Evolutionary conservation across 2,329 filamentous ascomycete genomes (phyloP), one percentile per base, ranked within the genome.

Genomic region (Neoarthrinium moseri): DNA sequence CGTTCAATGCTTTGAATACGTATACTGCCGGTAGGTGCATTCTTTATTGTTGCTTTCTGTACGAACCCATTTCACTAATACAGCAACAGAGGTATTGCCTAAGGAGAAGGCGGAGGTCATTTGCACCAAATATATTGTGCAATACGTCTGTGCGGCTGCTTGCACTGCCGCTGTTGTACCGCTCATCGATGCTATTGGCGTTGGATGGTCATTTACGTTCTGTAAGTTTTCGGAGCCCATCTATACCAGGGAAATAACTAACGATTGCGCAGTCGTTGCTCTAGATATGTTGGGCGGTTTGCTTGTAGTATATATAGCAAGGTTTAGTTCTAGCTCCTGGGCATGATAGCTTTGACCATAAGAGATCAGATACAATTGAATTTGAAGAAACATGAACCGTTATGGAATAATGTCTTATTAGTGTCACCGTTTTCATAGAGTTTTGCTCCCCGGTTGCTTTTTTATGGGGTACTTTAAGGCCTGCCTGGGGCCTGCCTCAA

Each of bases 101-200:
- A 21, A 29, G 6, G 34, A 44, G 10, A 44, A 35, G 34, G 45
- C 13, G 10, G 57, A 60, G 35, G 56, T 59, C 12, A 59, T 65
- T n/a, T 53, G 52, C 7, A 54, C 54, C 7, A 65, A 65, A 46
- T 65, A 64, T 30, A 35, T 61, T n/a, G 45, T 65, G 10, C 62
- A 65, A 50, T 64, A 63, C 39, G 45, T 49, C 5, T 61, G 57
- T 43, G 44, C 50, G 2, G 61, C 62, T 7, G 49, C 44, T 5
- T 49, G 55, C 7, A 62, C 43, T 27, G 59, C 56, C 7, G 48
- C 48, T 13, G 44, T 60, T 15, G 52, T 62, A 11, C 62, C 62
- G 2, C 32, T 62, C 29, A 59, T 61, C n/a, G 50, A 59, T 12
- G 42, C 43, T 5, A 58, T 65, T 30, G 62, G 62, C 4, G 51